Evolutionary conservation across 768 basidiomycete species (phyloP).

Genomic region (Tricholoma sp.): DNA sequence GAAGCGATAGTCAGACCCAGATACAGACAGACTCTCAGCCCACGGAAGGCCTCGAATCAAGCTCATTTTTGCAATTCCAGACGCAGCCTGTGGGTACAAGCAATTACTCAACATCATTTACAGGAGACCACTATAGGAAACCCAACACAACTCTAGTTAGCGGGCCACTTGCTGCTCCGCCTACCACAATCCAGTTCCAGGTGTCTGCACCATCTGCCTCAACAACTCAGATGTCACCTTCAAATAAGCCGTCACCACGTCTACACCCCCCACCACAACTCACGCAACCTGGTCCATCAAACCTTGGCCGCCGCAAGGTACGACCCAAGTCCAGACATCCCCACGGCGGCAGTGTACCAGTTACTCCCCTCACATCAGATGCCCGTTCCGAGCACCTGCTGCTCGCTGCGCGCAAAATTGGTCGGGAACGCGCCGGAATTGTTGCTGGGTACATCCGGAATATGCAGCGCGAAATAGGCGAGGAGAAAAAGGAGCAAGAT

Average conservation of each 20-base stretch:
- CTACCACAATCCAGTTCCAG: constrained; percentile 19
- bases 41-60: constrained; percentile 5
- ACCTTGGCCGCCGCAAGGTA: not conserved
- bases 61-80: constrained; percentile 18
- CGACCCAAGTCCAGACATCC: constrained; percentile 16
- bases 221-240: constrained; percentile 10
- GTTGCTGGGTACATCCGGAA: constrained; percentile 45
- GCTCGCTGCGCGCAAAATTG: constrained; percentile 65
- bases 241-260: not conserved
- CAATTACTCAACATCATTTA: constrained; percentile 1
- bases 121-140: constrained; percentile 20
- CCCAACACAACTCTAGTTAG: constrained; percentile 11
- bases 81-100: constrained; percentile 7
- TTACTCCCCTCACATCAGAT: constrained; percentile 44
- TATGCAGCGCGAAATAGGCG: constrained; percentile 32
- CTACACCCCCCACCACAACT: not conserved
- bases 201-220: constrained; percentile 7
- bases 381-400: constrained; percentile 69
- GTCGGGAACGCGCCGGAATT: constrained; percentile 53
- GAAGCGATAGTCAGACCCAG: constrained; percentile 1
- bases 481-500: constrained; percentile 24
- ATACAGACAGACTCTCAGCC: constrained; percentile 7
- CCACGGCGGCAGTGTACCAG: constrained; percentile 14
- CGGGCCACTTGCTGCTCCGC: constrained; percentile 15
- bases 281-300: not conserved